Evolutionary conservation across 1,284 basidiomycete species (phyloP).

Genomic region (Trichosporon faecale): DNA sequence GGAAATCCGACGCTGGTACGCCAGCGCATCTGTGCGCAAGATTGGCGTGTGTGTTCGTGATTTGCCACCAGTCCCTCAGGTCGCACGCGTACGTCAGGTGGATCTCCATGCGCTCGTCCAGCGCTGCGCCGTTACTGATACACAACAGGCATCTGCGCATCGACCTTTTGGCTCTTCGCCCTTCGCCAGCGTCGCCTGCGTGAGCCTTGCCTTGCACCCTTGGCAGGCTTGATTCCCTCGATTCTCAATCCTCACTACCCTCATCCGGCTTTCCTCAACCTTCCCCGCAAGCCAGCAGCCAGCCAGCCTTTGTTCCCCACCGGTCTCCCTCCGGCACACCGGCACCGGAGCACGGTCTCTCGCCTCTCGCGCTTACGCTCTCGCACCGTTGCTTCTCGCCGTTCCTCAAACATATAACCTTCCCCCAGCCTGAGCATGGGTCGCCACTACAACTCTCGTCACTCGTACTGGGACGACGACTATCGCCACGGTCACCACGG

Average conservation of each 20-base stretch:
- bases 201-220: background rate
- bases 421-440: background rate
- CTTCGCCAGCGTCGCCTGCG: background rate
- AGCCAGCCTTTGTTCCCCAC: background rate
- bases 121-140: background rate
- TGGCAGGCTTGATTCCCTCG: too few relatives aligned
- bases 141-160: background rate
- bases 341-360: background rate
- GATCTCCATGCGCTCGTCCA: too few relatives aligned
- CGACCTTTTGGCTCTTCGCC: background rate
- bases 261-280: too few relatives aligned
- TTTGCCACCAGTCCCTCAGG: background rate
- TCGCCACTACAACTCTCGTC: constrained; percentile 5
- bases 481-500: background rate
- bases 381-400: background rate
- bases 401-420: constrained; percentile 5
- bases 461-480: constrained; percentile 8
- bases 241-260: background rate
- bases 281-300: too few relatives aligned
- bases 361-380: background rate
- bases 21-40: background rate
- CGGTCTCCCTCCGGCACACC: too few relatives aligned
- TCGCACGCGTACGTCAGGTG: too few relatives aligned
- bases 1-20: background rate
- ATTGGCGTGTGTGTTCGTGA: background rate